These are phyloP conservation scores for Penicillium daleae DNA, from an alignment of 495 filamentous ascomycete genomes.

Conservation along the genomic window DNA sequence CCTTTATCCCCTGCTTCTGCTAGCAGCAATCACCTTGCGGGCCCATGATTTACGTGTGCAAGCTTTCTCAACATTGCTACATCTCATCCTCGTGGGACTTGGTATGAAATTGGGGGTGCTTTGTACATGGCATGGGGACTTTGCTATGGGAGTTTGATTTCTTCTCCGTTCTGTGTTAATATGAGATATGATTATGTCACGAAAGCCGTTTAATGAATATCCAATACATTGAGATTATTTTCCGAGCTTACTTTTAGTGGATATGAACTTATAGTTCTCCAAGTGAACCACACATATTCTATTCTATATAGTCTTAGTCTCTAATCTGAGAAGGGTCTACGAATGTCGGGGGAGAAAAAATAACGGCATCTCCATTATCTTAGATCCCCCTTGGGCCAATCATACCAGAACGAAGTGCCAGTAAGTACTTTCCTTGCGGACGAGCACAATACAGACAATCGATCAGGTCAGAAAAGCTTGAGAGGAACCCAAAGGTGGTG, in stretches of 20 bases:
- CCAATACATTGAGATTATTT: not conserved
- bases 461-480: not conserved
- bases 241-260: not conserved
- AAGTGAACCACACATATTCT: not conserved
- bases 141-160: not conserved
- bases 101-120: conserved; percentile 38
- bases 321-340: not conserved
- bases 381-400: conserved; percentile 3
- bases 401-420: conserved; percentile 6
- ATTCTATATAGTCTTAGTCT: not conserved
- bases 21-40: conserved; percentile 59
- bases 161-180: not conserved
- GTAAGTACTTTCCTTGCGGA: conserved; percentile 24
- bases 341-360: conserved; percentile 28
- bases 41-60: conserved; percentile 33
- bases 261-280: not conserved
- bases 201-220: conserved; percentile 10
- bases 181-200: conserved; percentile 12
- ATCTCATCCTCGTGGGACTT: conserved; percentile 38
- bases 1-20: conserved; percentile 61
- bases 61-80: conserved; percentile 29
- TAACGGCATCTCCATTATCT: conserved; percentile 29
- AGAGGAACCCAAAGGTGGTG: conserved; percentile 18
- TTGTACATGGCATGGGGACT: conserved; percentile 37
- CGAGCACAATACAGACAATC: conserved; percentile 24